Evolutionary conservation across 2,329 filamentous ascomycete genomes (phyloP).

Genomic region (Akanthomyces muscarius): DNA sequence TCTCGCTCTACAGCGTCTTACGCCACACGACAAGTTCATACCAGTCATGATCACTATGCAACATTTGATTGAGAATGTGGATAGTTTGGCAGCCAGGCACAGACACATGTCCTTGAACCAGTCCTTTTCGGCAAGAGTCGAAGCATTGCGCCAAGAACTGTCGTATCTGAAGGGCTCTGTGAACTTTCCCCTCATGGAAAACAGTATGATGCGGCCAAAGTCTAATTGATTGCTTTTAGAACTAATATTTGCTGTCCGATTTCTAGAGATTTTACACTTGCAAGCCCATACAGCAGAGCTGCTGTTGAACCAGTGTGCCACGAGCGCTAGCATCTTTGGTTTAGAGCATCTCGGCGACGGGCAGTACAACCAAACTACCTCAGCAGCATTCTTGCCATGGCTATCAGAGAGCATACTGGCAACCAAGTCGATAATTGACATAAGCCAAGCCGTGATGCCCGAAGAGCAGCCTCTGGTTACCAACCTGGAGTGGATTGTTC

Average conservation of each 20-base stretch:
- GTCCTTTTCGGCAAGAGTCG: background rate
- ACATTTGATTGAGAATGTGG: slow-evolving; percentile 29
- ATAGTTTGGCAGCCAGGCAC: slow-evolving; percentile 23
- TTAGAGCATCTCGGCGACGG: slow-evolving; percentile 21
- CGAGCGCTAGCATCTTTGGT: slow-evolving; percentile 26
- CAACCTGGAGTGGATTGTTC: slow-evolving; percentile 31
- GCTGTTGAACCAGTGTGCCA: slow-evolving; percentile 28
- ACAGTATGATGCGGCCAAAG: slow-evolving; percentile 23
- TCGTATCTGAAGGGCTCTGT: slow-evolving; percentile 24
- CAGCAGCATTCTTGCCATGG: slow-evolving; percentile 24
- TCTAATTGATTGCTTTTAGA: rapidly evolving
- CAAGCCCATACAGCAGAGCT: slow-evolving; percentile 29
- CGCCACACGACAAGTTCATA: slow-evolving; percentile 27
- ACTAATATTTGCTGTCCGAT: too few relatives aligned
- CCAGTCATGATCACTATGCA: slow-evolving; percentile 30
- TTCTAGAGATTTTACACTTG: background rate
- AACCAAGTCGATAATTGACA: slow-evolving; percentile 28
- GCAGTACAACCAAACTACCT: background rate
- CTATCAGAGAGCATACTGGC: slow-evolving; percentile 30
- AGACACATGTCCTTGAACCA: too few relatives aligned
- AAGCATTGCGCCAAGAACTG: slow-evolving; percentile 23
- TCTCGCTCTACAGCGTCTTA: slow-evolving; percentile 18
- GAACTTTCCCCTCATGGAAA: slow-evolving; percentile 28
- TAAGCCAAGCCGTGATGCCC: slow-evolving; percentile 26
- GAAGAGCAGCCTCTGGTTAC: slow-evolving; percentile 28